A percentile compares a stretch with the other conserved stretches of the same genome.
Evolutionary conservation across 2,329 filamentous ascomycete genomes (phyloP).

Genomic region (Colletotrichum sp.): DNA sequence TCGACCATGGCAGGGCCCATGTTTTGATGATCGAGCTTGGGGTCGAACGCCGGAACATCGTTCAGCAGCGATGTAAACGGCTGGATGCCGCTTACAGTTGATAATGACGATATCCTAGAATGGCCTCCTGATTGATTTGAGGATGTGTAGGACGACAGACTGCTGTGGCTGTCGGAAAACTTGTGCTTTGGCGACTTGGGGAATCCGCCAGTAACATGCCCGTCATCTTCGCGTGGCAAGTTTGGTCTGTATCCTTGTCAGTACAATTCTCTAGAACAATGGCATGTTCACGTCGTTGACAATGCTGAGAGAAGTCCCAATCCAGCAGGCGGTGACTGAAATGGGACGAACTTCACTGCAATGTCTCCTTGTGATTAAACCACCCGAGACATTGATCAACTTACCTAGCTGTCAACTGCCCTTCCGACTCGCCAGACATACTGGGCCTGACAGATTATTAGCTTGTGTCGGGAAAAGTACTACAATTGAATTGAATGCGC

Average conservation of each 20-base stretch:
- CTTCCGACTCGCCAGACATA: slow-evolving; percentile 14
- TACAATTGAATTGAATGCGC: neutral
- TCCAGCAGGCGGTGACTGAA: neutral
- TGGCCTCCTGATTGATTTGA: slow-evolving; percentile 51
- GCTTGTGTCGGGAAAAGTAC: neutral
- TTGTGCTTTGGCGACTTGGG: slow-evolving; percentile 39
- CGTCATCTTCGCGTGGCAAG: slow-evolving; percentile 17
- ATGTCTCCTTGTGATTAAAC: neutral
- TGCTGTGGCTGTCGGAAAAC: slow-evolving; percentile 58
- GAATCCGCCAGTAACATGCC: slow-evolving; percentile 20
- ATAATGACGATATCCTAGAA: slow-evolving; percentile 59
- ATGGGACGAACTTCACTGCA: neutral
- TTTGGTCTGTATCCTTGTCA: slow-evolving; percentile 25
- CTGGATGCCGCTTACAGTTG: slow-evolving; percentile 50
- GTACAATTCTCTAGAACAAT: neutral
- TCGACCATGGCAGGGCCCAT: slow-evolving; percentile 23
- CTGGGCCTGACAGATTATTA: neutral
- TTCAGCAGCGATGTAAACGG: slow-evolving; percentile 35
- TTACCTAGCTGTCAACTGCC: slow-evolving; percentile 24
- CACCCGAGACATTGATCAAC: neutral
- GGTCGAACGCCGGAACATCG: slow-evolving; percentile 43
- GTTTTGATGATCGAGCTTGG: slow-evolving; percentile 30
- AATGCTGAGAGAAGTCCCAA: neutral
- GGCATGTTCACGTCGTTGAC: neutral
- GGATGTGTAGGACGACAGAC: slow-evolving; percentile 53